A percentile compares a stretch with the other conserved stretches of the same genome.
phyloP scores from a whole-genome alignment of 257 asterid genomes.

The Przewalskia tangutica region DNA sequence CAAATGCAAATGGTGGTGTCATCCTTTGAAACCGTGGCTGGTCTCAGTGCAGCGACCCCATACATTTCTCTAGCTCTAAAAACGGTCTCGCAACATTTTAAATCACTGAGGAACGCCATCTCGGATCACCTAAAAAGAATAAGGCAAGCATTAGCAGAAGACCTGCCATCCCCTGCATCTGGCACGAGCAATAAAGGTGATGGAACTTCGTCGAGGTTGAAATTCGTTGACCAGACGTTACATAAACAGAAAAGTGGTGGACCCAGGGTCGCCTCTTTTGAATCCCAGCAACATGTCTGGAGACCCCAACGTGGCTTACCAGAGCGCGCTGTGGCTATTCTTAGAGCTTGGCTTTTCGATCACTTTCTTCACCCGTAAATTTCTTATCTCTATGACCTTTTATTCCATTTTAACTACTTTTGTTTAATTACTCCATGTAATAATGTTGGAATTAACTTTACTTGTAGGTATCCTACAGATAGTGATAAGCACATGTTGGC shows the following conservation, averaged over 20 bases:
- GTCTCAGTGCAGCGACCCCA: conserved; percentile 64
- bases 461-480: conserved; percentile 72
- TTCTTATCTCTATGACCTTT: background rate
- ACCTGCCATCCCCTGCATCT: conserved; percentile 28
- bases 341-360: conserved; percentile 85
- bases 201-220: conserved; percentile 27
- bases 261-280: conserved; percentile 20
- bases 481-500: conserved; percentile 83
- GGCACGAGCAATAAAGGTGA: conserved; percentile 18
- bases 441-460: no score
- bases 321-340: conserved; percentile 68
- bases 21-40: conserved; percentile 67
- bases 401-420: no score
- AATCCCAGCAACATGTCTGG: conserved; percentile 51
- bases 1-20: conserved; percentile 79
- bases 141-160: conserved; percentile 41
- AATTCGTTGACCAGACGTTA: conserved; percentile 34
- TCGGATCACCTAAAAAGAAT: conserved; percentile 35
- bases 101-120: conserved; percentile 40
- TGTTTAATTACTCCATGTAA: background rate
- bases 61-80: conserved; percentile 49
- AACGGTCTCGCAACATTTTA: conserved; percentile 45
- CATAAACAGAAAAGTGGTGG: conserved; percentile 33
- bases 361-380: conserved; percentile 89
- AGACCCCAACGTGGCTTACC: conserved; percentile 93